Base-by-base conservation (phyloP, 148 eudicot genomes). In the Chenopodium berlandieri region DNA sequence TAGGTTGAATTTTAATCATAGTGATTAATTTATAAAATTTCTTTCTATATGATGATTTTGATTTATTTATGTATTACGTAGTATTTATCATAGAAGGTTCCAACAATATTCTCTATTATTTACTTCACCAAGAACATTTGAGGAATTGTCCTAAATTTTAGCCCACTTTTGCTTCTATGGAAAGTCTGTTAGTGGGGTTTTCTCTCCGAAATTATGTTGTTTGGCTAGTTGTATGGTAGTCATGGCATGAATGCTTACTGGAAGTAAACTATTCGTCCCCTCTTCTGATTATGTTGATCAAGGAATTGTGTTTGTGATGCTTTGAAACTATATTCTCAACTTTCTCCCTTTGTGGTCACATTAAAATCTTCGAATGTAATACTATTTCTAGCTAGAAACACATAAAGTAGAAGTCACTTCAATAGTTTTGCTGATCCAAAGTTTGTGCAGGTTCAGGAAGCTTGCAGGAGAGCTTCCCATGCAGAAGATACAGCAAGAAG, bases 361-460 rank as follows among this genome's bases (percentile, higher is more conserved):
- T 37, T 40, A 40, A 14, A 40, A 37, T 71, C 75, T 71, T 2
- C 52, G 9, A 19, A 37, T 40, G 19, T 12, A 9, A 1, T 23
- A 25, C 19, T 17, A 27, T 4, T 30, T 67, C 31, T 1, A 67
- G 3, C 12, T 25, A 14, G 37, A 25, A 67, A 67, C 44, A 40
- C 44, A 5, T 1, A 37, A 37, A 40, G 1, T 40, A 6, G 0
- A 5, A 40, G 7, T 40, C 44, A 40, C 64, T 44, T 70, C 48
- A 13, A 37, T 64, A 68, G 23, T 70, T 63, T 60, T 73, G 22
- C 22, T 74, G 34, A 74, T 22, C 17, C 50, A 73, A 73, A 48
- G 6, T 80, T 12, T n/a, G 46, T 78, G 54, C 84, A 91, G 94
- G 89, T 87, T 25, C 84, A 84, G 79, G 86, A 85, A 75, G 87